A percentile compares a stretch with the other conserved stretches of the same genome.
Conservation (phyloP, 768 basidiomycete genomes). For the Lentinula raphanica region DNA sequence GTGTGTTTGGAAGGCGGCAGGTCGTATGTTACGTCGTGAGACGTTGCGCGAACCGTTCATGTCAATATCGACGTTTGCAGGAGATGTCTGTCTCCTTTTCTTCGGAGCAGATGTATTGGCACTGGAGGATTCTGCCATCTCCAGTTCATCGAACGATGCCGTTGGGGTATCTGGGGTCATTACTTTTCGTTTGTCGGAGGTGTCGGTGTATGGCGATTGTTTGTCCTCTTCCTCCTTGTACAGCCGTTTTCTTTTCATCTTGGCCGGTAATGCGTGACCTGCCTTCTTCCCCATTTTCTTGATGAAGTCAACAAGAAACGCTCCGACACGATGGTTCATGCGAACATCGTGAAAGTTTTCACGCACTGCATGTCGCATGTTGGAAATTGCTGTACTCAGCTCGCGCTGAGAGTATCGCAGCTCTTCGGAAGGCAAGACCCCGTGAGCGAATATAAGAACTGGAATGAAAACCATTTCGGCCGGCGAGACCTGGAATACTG, state of each 20-base stretch:
- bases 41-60: too few species aligned
- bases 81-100: not conserved
- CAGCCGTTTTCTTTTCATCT: not conserved
- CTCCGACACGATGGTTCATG: slow-evolving; percentile 2
- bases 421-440: not conserved
- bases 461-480: slow-evolving; percentile 5
- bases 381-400: not conserved
- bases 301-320: not conserved
- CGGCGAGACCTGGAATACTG: not conserved
- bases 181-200: not conserved
- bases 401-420: not conserved
- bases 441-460: slow-evolving; percentile 1
- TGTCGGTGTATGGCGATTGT: not conserved
- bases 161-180: not conserved
- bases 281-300: not conserved
- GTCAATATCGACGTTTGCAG: not conserved
- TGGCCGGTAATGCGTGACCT: not conserved
- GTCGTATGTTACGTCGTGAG: too few species aligned
- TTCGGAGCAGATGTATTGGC: not conserved
- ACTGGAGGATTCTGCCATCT: not conserved
- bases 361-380: not conserved
- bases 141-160: not conserved
- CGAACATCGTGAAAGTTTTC: not conserved
- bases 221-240: not conserved
- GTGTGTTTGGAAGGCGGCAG: not conserved